These are phyloP conservation scores for Hemisphaericaspora lyxosophila DNA, from an alignment of 1,139 yeast species.

Conservation along the genomic window DNA sequence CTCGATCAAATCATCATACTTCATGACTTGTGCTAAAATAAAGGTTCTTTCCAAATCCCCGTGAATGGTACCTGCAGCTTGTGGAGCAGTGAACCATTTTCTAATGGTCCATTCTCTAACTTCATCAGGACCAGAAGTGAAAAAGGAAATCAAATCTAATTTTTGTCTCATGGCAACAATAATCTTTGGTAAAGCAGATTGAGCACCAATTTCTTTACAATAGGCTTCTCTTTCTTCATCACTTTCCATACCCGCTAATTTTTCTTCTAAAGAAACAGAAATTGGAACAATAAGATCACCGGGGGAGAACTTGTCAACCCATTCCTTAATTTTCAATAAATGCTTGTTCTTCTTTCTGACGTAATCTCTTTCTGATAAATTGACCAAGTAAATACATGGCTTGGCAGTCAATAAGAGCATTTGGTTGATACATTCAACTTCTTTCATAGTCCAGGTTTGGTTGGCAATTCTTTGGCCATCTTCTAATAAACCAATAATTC, in stretches of 20 bases:
- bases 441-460: slow-evolving; percentile 85
- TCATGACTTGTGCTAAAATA: slow-evolving; percentile 49
- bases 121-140: slow-evolving; percentile 84
- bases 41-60: slow-evolving; percentile 56
- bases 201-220: slow-evolving; percentile 81
- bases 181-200: slow-evolving; percentile 85
- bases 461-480: slow-evolving; percentile 89
- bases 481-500: slow-evolving; percentile 73
- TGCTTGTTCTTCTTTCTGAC: slow-evolving; percentile 98
- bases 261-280: slow-evolving; percentile 90
- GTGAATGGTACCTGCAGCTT: slow-evolving; percentile 86
- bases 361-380: slow-evolving; percentile 91
- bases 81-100: slow-evolving; percentile 82
- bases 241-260: slow-evolving; percentile 80
- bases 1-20: slow-evolving; percentile 63
- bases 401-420: slow-evolving; percentile 92
- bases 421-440: slow-evolving; percentile 83
- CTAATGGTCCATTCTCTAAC: slow-evolving; percentile 90
- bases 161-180: slow-evolving; percentile 81
- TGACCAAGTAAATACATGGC: slow-evolving; percentile 92
- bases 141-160: slow-evolving; percentile 78
- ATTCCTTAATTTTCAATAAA: slow-evolving; percentile 84
- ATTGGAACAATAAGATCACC: slow-evolving; percentile 95
- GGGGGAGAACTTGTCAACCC: slow-evolving; percentile 93
- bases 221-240: slow-evolving; percentile 93